Evolutionary conservation across 176 grass and related monocot genomes (phyloP), one percentile per base, ranked within the genome.

Genomic region (Phragmites australis): DNA sequence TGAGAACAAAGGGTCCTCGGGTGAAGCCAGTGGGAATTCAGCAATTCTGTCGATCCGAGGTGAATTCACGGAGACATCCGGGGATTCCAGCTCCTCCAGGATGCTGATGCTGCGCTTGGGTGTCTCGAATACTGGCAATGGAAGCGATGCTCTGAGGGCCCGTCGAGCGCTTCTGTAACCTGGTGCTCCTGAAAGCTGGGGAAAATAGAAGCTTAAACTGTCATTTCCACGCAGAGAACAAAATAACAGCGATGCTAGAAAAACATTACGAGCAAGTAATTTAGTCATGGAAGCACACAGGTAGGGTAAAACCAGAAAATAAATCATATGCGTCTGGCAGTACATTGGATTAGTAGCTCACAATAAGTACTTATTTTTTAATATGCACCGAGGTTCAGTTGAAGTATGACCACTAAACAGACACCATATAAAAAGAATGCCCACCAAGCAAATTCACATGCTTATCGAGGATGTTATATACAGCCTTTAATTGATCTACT

Each of bases 1-100:
- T 4, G 72, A 12, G 73, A 87, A 85, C 31, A 87, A n/a, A 3
- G 87, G 81, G 6, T 85, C 81, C 34, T 92, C 84, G 1, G 57
- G 59, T 5, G 70, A 88, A 26, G 87, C 87, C 37, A 97, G 86
- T 48, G 83, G 90, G 63, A 97, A 97, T 65, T 97, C 88, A 5
- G 86, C 93, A 31, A 97, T 93, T n/a, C 88, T 85, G 78, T 97
- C 93, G 23, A 97, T 97, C 17, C 77, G 86, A 75, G 93, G 93
- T 6, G 90, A 84, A 72, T 97, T 93, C 40, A 97, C 88, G 1
- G 93, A 97, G 11, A 97, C 41, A 18, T 97, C 80, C 1, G 90
- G 90, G 42, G 93, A 97, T n/a, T 83, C 51, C 45, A 89, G 48
- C 16, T 26, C 57, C 49, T 89, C 50, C 19, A 90, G 77, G 72